Evolutionary conservation across 2,329 filamentous ascomycete genomes (phyloP).

Genomic region (Fusarium dimerum): DNA sequence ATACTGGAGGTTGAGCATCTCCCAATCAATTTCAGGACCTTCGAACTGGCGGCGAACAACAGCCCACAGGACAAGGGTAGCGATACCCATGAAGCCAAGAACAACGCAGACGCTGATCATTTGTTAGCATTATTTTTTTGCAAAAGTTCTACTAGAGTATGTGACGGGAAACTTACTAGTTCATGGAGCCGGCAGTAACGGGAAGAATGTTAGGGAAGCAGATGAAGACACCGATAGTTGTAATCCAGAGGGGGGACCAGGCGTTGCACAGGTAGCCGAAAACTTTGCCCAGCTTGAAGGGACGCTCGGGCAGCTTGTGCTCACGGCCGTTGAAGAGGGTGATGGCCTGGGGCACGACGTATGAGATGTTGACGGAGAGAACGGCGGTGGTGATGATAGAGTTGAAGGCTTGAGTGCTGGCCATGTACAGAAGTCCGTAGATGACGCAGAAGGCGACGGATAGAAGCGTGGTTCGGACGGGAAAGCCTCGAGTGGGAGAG

Average conservation of each 20-base stretch:
- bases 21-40: slow-evolving; percentile 6
- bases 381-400: slow-evolving; percentile 34
- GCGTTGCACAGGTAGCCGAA: slow-evolving; percentile 22
- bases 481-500: slow-evolving; percentile 19
- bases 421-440: slow-evolving; percentile 36
- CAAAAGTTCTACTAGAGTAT: neutral
- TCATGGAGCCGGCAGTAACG: slow-evolving; percentile 2
- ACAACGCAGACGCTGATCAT: slow-evolving; percentile 5
- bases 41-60: slow-evolving; percentile 2
- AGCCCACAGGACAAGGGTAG: slow-evolving; percentile 2
- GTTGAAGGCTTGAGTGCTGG: slow-evolving; percentile 33
- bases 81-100: slow-evolving; percentile 6
- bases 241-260: slow-evolving; percentile 20
- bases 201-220: slow-evolving; percentile 20
- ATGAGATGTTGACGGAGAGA: slow-evolving; percentile 32
- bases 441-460: slow-evolving; percentile 27
- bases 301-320: slow-evolving; percentile 16
- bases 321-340: slow-evolving; percentile 16
- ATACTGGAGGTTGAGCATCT: neutral
- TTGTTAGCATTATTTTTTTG: neutral
- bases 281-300: slow-evolving; percentile 19
- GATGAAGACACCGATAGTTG: slow-evolving; percentile 21
- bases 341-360: slow-evolving; percentile 31
- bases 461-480: slow-evolving; percentile 30
- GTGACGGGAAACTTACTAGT: slow-evolving; percentile 2